Base-by-base conservation (phyloP, 2,329 filamentous ascomycete species). In the Talaromyces sp. region DNA sequence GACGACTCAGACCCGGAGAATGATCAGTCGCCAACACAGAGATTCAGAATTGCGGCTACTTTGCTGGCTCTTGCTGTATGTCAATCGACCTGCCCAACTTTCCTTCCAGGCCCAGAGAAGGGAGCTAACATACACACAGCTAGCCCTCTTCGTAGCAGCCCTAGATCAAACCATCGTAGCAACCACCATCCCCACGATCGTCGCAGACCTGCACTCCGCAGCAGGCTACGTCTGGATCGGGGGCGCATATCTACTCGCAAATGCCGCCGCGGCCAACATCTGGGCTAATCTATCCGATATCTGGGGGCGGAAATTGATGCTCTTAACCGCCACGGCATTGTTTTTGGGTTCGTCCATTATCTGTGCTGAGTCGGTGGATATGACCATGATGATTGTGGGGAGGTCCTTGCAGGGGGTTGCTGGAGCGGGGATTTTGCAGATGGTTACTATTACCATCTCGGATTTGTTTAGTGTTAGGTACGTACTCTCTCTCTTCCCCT, bases 201-300 rank as follows among this genome's bases (percentile, higher is more conserved):
- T 78, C 15, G 75, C 78, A 35, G 78, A 88, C 60, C 82, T 92
- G 61, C 67, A 84, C 45, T 88, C 87, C 5, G 83, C 83, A 2
- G 77, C 82, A 15, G 88, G 88, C 22, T 92, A 91, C 72, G 84
- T 85, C 13, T 92, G 89, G 89, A 88, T 93, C 60, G 89, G 88
- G 1, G 85, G 82, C 28, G 84, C 88, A 0, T 92, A 88, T 69
- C 77, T 91, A 3, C 81, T 92, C 10, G 86, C 85, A 15, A 84
- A 84, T 65, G 85, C 87, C 0, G 85, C 87, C 0, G 80, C 80
- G 1, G 83, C 82, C 0, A 87, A 88, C 0, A 81, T 87, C n/a
- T 91, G 88, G 88, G 87, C 85, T 3, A 83, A 82, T 53, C 64
- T 82, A 1, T 79, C 75, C 2, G 81, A 84, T 62, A 84, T 84